Conservation (phyloP, 495 filamentous ascomycete genomes). For the Evansstolkia leycettana region DNA sequence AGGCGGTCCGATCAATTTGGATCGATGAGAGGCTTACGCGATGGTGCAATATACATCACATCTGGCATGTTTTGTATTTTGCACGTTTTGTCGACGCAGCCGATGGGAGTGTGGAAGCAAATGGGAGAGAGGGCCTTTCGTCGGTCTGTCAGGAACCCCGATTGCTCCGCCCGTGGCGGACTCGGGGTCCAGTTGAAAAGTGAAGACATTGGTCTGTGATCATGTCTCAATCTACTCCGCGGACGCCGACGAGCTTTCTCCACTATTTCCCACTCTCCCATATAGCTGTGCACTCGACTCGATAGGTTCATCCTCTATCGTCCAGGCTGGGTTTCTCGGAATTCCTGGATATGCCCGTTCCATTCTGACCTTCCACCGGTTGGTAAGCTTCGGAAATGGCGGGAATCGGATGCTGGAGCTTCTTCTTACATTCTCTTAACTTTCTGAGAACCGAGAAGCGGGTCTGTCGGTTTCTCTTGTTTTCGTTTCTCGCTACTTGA, state of each 20-base stretch:
- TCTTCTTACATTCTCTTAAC: background rate
- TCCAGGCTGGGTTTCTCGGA: slow-evolving; percentile 25
- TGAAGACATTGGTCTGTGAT: slow-evolving; percentile 12
- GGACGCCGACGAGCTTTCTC: slow-evolving; percentile 1
- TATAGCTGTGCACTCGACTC: slow-evolving; percentile 8
- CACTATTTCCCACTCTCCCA: background rate
- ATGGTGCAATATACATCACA: slow-evolving; percentile 4
- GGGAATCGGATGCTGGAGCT: slow-evolving; percentile 37
- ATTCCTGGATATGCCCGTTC: slow-evolving; percentile 26
- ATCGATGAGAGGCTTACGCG: slow-evolving; percentile 5
- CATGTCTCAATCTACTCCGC: background rate
- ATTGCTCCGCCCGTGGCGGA: slow-evolving; percentile 29
- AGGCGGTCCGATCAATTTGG: slow-evolving; percentile 8
- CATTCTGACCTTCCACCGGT: slow-evolving; percentile 11
- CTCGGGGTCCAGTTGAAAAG: slow-evolving; percentile 5
- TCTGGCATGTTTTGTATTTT: slow-evolving; percentile 12
- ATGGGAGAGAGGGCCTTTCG: slow-evolving; percentile 1
- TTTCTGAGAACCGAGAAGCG: slow-evolving; percentile 2
- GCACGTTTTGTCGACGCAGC: background rate
- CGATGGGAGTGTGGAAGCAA: slow-evolving; percentile 4
- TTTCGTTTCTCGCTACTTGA: slow-evolving; percentile 6
- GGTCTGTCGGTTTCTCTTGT: slow-evolving; percentile 7
- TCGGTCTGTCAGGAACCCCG: slow-evolving; percentile 1
- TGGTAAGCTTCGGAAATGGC: slow-evolving; percentile 11
- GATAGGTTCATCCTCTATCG: slow-evolving; percentile 40